These are phyloP conservation scores for Ogataea siamensis DNA, from an alignment of 805 yeast genomes.

Conservation along the genomic window DNA sequence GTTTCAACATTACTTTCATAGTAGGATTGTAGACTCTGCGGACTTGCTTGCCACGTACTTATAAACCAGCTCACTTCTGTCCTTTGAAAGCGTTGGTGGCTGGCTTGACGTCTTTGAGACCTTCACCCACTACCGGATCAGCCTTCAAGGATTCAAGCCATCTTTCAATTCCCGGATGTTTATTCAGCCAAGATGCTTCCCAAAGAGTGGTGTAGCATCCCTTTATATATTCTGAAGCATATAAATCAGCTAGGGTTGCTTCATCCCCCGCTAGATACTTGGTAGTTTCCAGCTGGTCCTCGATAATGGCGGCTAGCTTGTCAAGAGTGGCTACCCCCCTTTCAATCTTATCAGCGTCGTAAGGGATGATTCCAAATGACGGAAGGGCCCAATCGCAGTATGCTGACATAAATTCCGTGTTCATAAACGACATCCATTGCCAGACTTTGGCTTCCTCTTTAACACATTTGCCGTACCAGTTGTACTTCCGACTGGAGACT, in stretches of 20 bases:
- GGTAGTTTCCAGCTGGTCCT: background rate
- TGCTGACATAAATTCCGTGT: slow-evolving; percentile 1
- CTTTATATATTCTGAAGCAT: slow-evolving; percentile 1
- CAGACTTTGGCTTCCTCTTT: slow-evolving; percentile 1
- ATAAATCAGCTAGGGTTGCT: slow-evolving; percentile 4
- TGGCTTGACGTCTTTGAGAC: background rate
- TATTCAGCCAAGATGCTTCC: background rate
- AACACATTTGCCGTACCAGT: slow-evolving; percentile 4
- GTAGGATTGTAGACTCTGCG: too few species aligned
- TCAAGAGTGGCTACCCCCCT: background rate
- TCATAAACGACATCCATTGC: slow-evolving; percentile 7
- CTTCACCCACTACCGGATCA: slow-evolving; percentile 2
- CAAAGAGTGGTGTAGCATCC: background rate
- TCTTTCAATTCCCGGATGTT: slow-evolving; percentile 2
- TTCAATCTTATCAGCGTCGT: background rate
- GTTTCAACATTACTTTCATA: too few species aligned
- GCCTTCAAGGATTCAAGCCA: slow-evolving; percentile 1
- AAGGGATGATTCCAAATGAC: background rate
- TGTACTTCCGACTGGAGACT: slow-evolving; percentile 1
- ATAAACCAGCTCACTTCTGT: too few species aligned
- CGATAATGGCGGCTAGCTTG: background rate
- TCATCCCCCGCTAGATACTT: slow-evolving; percentile 4
- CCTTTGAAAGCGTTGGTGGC: background rate
- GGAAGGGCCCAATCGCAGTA: background rate
- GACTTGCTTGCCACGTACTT: too few species aligned